These are phyloP conservation scores for Calonectria leucothoes DNA, from an alignment of 2,329 filamentous ascomycete species.

Conservation along the genomic window DNA sequence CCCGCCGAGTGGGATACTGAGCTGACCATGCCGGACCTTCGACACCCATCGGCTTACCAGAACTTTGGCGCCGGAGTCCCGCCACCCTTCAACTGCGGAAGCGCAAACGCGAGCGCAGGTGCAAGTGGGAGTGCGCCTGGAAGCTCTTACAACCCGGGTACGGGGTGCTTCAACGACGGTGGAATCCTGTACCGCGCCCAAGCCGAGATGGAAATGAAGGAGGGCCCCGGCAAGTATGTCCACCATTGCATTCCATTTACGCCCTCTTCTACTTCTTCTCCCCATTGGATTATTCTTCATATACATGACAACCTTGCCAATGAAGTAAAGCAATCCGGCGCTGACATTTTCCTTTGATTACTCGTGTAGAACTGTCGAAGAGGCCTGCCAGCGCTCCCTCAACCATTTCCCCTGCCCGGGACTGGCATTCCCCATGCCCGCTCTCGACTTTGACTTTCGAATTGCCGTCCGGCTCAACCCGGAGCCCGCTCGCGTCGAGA, in stretches of 20 bases:
- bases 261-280: neutral
- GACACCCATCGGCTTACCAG: constrained; percentile 12
- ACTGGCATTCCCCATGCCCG: constrained; percentile 58
- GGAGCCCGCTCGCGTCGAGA: constrained; percentile 56
- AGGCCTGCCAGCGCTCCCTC: constrained; percentile 51
- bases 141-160: constrained; percentile 5
- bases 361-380: constrained; percentile 47
- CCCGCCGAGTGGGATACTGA: constrained; percentile 47
- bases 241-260: neutral
- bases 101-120: neutral
- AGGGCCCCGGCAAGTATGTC: constrained; percentile 43
- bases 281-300: neutral
- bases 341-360: constrained; percentile 33
- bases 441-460: constrained; percentile 62
- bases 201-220: constrained; percentile 40
- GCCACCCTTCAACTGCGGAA: constrained; percentile 3
- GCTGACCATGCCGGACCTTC: constrained; percentile 35
- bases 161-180: constrained; percentile 40
- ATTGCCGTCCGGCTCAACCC: constrained; percentile 60
- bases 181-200: constrained; percentile 42
- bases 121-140: constrained; percentile 11
- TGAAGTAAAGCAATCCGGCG: neutral
- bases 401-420: constrained; percentile 56
- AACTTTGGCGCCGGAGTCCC: constrained; percentile 19
- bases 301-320: too few species aligned